Evolutionary conservation across 108 stramenopile genomes (phyloP), one percentile per base, ranked within the genome.

Genomic region (Nannochloropsis salina): DNA sequence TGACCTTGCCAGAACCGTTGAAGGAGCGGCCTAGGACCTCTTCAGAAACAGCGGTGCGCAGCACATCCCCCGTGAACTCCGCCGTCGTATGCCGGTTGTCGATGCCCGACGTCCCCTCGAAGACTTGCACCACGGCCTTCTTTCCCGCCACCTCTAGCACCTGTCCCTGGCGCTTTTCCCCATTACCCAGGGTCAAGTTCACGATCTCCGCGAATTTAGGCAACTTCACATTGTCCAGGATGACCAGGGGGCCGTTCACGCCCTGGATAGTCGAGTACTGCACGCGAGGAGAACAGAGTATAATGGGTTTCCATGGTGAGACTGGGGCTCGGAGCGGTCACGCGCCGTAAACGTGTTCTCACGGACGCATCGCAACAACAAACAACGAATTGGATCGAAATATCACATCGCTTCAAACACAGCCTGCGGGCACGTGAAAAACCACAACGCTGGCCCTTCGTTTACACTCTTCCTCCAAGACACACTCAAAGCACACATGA

Each of bases 171-270:
- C 99, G 97, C 83, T 89, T 84, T 84, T 95, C 96, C 15, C 99
- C 99, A 88, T 96, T 96, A 8, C 98, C 94, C 42, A 98, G 94
- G 43, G 91, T 93, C 83, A 99, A 92, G 90, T 97, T 97, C 51
- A 99, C 99, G 91, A 99, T 99, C 92, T 99, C 99, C 84, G 95
- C 95, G 88, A 94, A 99, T 90, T 95, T 96, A 79, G 99, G 98
- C 82, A 97, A 93, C 92, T 99, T 99, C 61, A 99, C 99, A 92
- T 99, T 97, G 88, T 99, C 99, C 87, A 99, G 93, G 87, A 99
- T 97, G 47, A 99, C 99, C 82, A 99, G 92, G 81, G 99, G 99
- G 85, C 99, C 99, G 88, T 99, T 98, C 9, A 99, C 99, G 85
- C 97, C 97, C 41, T 94, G 93, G 92, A 99, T 99, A 44, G 99